Base-by-base conservation (phyloP, 805 yeast genomes). In the Hanseniaspora lindneri region DNA sequence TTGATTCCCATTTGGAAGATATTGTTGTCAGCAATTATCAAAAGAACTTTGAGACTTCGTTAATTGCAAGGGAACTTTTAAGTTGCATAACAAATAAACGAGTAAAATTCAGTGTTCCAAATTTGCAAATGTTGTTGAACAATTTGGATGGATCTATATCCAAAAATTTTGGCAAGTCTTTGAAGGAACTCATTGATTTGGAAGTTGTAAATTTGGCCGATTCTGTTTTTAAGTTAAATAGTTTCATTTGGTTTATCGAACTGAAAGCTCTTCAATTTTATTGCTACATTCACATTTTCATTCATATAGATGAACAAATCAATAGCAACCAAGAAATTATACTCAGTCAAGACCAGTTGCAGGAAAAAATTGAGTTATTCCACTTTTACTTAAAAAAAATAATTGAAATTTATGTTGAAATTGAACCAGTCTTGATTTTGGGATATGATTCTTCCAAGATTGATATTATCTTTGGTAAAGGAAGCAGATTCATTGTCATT, bases 1-100 rank as follows among this genome's bases (percentile, higher is more conserved):
- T 48, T 0, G 68, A 76, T 53, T 52, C 58, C 13, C 63, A 57
- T 0, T 51, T 77, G 32, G 80, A 77, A 52, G 62, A 61, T 28
- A 62, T 63, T 41, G 65, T 70, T 1, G 61, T 71, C 3, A 60
- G 61, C 6, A 57, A 64, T 14, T 60, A 68, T 19, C 56, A 56
- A 21, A 54, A 54, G 3, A 61, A 66, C 30, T 56, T 54, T 51
- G 59, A 65, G 35, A 55, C 66, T 17, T 62, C 71, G 29, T 50
- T 54, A 8, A 25, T 52, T 4, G 46, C 70, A 32, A 55, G 65
- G 10, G 64, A 60, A 0, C 55, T 76, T 3, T 55, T 75, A 19
- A 54, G 55, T 19, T 53, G 60, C 23, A 65, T 73, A 3, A 59
- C 75, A 39, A 65, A 71, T 54, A 64, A 77, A 23, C 64, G 62